A percentile compares a stretch with the other conserved stretches of the same genome.
Evolutionary conservation across 2,329 filamentous ascomycete species (phyloP).

Genomic region (Neonectria coccinea): DNA sequence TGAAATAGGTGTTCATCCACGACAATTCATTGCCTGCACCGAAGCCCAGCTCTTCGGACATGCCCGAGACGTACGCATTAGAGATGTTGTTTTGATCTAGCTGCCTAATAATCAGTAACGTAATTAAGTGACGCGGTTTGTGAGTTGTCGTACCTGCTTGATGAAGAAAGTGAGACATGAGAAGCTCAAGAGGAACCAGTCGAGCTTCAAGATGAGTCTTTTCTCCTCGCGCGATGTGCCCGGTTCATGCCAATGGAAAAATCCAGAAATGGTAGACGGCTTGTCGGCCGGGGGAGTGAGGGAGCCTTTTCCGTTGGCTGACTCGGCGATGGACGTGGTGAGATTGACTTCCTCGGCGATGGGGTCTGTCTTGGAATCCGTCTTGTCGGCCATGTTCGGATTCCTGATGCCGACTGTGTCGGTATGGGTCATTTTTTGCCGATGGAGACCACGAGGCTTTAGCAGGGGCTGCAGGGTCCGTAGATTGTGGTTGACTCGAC

Average conservation of each 20-base stretch:
- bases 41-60: constrained; percentile 60
- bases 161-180: constrained; percentile 60
- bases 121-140: neutral
- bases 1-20: constrained; percentile 61
- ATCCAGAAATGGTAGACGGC: constrained; percentile 26
- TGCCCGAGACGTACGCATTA: constrained; percentile 62
- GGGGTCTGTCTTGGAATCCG: neutral
- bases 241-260: constrained; percentile 58
- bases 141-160: constrained; percentile 47
- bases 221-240: constrained; percentile 56
- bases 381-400: neutral
- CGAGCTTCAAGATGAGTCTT: constrained; percentile 61
- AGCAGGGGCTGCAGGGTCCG: neutral
- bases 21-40: constrained; percentile 54
- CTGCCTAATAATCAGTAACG: constrained; percentile 27
- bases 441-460: neutral
- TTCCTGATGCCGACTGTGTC: neutral
- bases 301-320: neutral
- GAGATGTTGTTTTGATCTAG: constrained; percentile 60
- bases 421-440: neutral
- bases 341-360: neutral
- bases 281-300: neutral
- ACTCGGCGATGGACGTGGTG: neutral
- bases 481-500: neutral
- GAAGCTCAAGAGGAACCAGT: constrained; percentile 57